Base-by-base conservation (phyloP, 2,329 filamentous ascomycete species). In the Aureobasidium musti region DNA sequence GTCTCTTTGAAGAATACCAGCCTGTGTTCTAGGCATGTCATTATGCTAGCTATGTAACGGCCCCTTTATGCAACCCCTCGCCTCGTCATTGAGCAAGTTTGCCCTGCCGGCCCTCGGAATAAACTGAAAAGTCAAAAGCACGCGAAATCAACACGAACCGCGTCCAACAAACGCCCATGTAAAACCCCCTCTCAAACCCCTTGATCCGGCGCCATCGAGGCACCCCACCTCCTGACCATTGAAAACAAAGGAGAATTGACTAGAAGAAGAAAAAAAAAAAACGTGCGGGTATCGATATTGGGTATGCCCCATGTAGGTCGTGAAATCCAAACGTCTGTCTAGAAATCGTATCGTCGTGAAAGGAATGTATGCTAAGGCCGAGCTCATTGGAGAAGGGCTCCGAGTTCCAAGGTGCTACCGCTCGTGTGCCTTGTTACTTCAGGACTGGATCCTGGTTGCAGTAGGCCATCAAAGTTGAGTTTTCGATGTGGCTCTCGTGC, bases 381-480 rank as follows among this genome's bases (percentile, higher is more conserved):
- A 52, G 35, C 49, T 64, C 37, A 64, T 19, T 54, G 47, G 61
- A 66, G 64, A 52, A 54, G 50, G 2, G 37, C 64, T 66, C 88
- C 88, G 17, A 90, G 80, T 71, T 89, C 86, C 80, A 90, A 83
- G 39, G 86, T 83, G n/a, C 88, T 77, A 8, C 85, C 85, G 17
- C 77, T 80, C 53, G 70, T 70, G 11, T 72, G 66, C 45, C 74
- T 74, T 41, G 69, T 72, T 56, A 75, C 77, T 61, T 70, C 73
- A n/a, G 78, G 76, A 56, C 75, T 77, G 57, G 79, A 83, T 41
- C 79, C 80, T 0, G 86, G 86, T 39, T 86, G 85, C 65, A 84
- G 77, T n/a, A 90, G 82, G 64, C 87, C 87, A 74, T 96, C 92
- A 78, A 96, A 96, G 65, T 93, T 96, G 67, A 97, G 82, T 69